Base-by-base conservation (phyloP, 2,329 filamentous ascomycete genomes). In the Diplodia seriata region DNA sequence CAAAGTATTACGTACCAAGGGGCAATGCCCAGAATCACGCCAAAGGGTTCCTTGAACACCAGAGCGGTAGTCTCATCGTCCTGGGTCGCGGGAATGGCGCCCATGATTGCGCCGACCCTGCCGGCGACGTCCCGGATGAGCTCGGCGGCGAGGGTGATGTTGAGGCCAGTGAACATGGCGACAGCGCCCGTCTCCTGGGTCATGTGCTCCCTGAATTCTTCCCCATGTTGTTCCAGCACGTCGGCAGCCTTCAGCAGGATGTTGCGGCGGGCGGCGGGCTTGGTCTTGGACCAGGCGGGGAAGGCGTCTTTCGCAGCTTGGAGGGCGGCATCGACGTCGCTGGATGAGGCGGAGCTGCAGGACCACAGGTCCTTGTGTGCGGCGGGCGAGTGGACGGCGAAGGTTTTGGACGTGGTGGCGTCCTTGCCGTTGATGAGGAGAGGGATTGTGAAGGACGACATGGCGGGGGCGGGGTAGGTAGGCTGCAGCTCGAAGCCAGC, bases 21-120 rank as follows among this genome's bases (percentile, higher is more conserved):
- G 2, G 90, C 91, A 77, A 96, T 93, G 2, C 87, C 89, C 36
- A 96, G 81, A 18, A 94, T 84, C 8, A 95, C 92, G 1, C 93
- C 93, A 72, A 87, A 93, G 0, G 93, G 92, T 78, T 94, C 91
- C 75, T 89, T 90, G 70, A 89, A 79, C 4, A 96, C 80, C 71
- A 95, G 81, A 0, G 89, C 91, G 59, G 80, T 83, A 29, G 83
- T 83, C 0, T 83, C 84, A 47, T 86, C 82, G 18, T 85, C 73
- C 15, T 76, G 76, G 23, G 82, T 80, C 2, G 78, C 77, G 0
- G 85, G 85, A 20, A 86, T 83, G 11, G 75, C 74, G 1, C 85
- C 86, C 72, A 81, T 80, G 15, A 87, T 79, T 11, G 51, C 62
- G 7, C 80, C 75, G 31, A 85, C 79, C 54, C 84, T 77, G 8